Conservation (phyloP, 78 protist genomes). For the Cyanophora paradoxa region DNA sequence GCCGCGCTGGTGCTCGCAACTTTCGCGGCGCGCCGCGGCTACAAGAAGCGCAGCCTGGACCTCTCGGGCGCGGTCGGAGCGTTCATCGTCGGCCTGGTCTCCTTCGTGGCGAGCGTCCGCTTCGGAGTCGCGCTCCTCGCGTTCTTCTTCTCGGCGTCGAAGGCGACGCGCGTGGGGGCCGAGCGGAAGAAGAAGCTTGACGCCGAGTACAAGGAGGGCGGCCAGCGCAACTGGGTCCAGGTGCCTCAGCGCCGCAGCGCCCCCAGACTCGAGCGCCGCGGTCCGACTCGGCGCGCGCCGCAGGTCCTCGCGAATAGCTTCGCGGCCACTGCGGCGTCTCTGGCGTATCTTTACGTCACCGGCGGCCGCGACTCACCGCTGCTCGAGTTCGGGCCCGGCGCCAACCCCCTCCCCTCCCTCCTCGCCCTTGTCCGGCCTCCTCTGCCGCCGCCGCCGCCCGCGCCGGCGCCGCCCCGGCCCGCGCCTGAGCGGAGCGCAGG, state of each 20-base stretch:
- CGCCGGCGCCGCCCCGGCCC: background rate
- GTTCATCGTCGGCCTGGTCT: background rate
- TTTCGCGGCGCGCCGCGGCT: background rate
- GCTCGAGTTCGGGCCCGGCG: background rate
- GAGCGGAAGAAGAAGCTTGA: background rate
- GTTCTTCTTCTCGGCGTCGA: background rate
- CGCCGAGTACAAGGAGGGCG: conserved; percentile 2
- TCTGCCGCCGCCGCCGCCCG: too few relatives aligned
- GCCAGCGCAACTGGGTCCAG: conserved; percentile 20
- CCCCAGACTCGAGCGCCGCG: background rate
- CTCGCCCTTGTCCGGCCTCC: too few relatives aligned
- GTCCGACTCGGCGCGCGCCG: background rate
- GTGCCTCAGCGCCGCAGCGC: background rate
- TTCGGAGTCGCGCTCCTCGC: background rate
- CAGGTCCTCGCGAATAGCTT: background rate
- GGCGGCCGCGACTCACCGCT: background rate
- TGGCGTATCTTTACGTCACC: background rate
- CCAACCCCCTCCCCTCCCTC: too few relatives aligned
- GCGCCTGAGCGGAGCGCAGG: background rate
- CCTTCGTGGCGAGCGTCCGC: background rate
- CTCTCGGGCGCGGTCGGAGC: background rate
- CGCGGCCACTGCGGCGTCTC: background rate
- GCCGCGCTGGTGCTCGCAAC: too few relatives aligned
- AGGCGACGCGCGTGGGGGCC: conserved; percentile 1
- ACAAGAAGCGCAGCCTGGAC: background rate